Evolutionary conservation across 352 stramenopile species (phyloP), one percentile per base, ranked within the genome.

Genomic region (Pythium periplocum): DNA sequence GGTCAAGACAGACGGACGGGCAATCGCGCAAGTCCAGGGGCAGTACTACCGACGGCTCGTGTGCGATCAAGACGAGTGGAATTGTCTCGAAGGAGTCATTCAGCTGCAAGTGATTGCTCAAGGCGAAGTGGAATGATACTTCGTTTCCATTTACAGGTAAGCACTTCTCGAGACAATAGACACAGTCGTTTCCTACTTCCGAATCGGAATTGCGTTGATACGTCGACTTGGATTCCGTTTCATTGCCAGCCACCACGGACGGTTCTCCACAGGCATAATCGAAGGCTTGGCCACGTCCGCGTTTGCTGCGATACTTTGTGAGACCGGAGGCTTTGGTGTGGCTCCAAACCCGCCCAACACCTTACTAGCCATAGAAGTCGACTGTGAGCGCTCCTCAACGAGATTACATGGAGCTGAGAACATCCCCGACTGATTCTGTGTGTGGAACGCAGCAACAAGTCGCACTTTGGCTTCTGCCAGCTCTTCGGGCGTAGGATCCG

Each of bases 361-460:
- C 17, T 26, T 26, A 26, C 17, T 26, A 26, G 17, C 17, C 17
- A 26, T 0, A 26, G 17, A 26, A 26, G 17, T 26, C 17, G 17
- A 26, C 17, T 26, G 17, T 26, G 17, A 26, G 17, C 17, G 17
- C 17, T 26, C 17, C 17, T 61, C 59, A 11, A 52, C 42, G 4
- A 66, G 35, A 8, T 61, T 11, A 34, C 59, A 66, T 0, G 51
- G 12, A 1, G 57, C 30, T 1, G 59, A 42, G 31, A 66, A 66
- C 59, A 66, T 61, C 12, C 48, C 59, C 1, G 38, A 31, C 11
- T 53, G 57, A 48, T 61, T 63, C 17, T 63, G 56, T 9, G 55
- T 52, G 5, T 57, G 52, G 45, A 86, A 68, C 1, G 75, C 58
- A 11, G 64, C 47, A n/a, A 76, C 53, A 6, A 83, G 69, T 2